Percentiles rank a stretch among this genome's conserved stretches.
Evolutionary conservation across 2,329 filamentous ascomycete species (phyloP).

Genomic region (Fusarium ambrosium): DNA sequence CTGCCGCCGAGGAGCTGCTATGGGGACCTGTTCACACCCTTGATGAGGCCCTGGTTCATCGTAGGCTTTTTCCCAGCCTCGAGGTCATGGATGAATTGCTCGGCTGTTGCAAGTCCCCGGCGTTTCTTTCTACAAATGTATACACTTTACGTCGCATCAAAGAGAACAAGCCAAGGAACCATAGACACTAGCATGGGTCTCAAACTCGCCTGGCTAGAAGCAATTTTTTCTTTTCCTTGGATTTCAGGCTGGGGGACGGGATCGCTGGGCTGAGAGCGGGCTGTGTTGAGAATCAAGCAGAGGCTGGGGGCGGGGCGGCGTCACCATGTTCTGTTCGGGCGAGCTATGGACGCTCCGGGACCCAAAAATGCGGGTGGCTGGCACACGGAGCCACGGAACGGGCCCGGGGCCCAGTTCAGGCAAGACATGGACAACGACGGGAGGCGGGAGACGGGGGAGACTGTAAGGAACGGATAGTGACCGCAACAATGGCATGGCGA

Average conservation of each 20-base stretch:
- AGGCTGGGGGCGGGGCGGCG: constrained; percentile 39
- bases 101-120: constrained; percentile 8
- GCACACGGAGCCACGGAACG: constrained; percentile 37
- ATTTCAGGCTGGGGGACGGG: constrained; percentile 36
- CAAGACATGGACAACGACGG: constrained; percentile 6
- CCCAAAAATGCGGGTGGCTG: constrained; percentile 41
- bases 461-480: constrained; percentile 32
- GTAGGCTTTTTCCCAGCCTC: constrained; percentile 32
- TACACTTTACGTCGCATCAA: constrained; percentile 23
- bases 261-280: constrained; percentile 14
- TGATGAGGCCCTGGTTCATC: constrained; percentile 17
- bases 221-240: constrained; percentile 22
- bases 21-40: constrained; percentile 24
- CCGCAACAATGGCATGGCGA: constrained; percentile 7
- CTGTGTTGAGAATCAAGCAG: constrained; percentile 10
- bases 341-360: constrained; percentile 17
- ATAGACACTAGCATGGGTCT: constrained; percentile 35
- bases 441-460: constrained; percentile 7
- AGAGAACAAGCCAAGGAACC: constrained; percentile 16
- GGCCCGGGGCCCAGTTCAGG: constrained; percentile 6
- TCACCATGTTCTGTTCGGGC: constrained; percentile 12
- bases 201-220: constrained; percentile 32
- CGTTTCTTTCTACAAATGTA: constrained; percentile 23
- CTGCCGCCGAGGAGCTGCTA: constrained; percentile 14
- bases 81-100: constrained; percentile 4